Base-by-base conservation (phyloP, 352 stramenopile genomes). In the Thraustotheca clavata region DNA sequence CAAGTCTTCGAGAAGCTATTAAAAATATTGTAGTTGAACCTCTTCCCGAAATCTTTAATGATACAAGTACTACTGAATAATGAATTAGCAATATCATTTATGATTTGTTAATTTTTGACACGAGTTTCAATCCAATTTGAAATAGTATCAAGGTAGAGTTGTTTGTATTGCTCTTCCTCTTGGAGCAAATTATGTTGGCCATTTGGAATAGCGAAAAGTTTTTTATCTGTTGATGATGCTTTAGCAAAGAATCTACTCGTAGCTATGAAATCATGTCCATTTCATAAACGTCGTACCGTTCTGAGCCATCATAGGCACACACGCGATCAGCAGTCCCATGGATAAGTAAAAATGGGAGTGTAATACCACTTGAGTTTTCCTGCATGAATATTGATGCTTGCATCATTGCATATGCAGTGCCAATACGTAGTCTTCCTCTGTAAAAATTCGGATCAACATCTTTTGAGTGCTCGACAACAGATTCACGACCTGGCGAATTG, bases 321-420 rank as follows among this genome's bases (percentile, higher is more conserved):
- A 83, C 79, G 46, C 71, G 73, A 70, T 92, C 83, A n/a, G 63
- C 73, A 20, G 71, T 75, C 26, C 83, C 83, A 46, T 92, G 83
- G 54, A 90, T 79, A 33, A 92, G 79, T 62, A 89, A 61, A 62
- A 89, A 90, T n/a, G 83, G 77, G 61, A 73, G 78, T 48, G 86
- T 76, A 46, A 90, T 87, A 22, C 72, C 59, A 24, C 82, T 69
- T 26, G 83, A 61, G 61, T 86, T 77, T 65, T 76, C 71, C 22
- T 84, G 77, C 31, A 92, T 73, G 41, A 57, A 71, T 41, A 67
- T 63, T 47, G 89, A 77, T 4, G 77, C 76, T 61, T 90, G 73
- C 38, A 90, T 63, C 31, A 92, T 70, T n/a, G 80, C 80, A 38
- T 88, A 65, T 0, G 79, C 83, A 22, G 80, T 90, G 60, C 83